These are phyloP conservation scores for Mortierella sp. DNA, from an alignment of 371 early-diverging fungal genomes.

Conservation along the genomic window DNA sequence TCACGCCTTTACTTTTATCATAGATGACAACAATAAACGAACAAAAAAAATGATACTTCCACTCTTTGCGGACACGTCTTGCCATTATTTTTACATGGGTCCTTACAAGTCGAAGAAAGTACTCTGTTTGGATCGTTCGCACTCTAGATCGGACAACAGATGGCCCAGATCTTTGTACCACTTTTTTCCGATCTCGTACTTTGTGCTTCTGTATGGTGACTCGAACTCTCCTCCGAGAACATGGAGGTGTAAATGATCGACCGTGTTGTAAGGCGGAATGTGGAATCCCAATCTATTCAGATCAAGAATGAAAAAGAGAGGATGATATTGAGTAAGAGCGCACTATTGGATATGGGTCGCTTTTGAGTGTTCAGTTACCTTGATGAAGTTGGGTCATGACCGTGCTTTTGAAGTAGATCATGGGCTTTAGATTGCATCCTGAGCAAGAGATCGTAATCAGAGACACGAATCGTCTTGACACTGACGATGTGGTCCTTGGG, in stretches of 20 bases:
- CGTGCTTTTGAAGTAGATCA: conserved; percentile 20
- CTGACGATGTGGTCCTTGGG: conserved; percentile 17
- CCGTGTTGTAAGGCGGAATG: conserved; percentile 31
- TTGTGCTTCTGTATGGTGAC: conserved; percentile 3
- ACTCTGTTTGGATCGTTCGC: not conserved
- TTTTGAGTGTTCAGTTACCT: conserved; percentile 18
- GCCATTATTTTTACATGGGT: no score
- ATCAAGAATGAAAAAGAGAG: not conserved
- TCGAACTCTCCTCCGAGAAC: conserved; percentile 31
- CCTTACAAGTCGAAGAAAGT: no score
- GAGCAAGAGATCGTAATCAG: conserved; percentile 21
- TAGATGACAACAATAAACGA: not conserved
- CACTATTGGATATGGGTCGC: not conserved
- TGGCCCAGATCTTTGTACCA: conserved; percentile 31
- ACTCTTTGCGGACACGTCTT: no score
- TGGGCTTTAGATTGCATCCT: conserved; percentile 22
- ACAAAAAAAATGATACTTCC: conserved; percentile 7
- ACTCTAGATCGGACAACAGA: conserved; percentile 14
- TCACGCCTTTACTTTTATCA: no score
- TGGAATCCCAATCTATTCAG: conserved; percentile 32
- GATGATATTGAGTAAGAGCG: not conserved
- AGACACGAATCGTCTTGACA: conserved; percentile 20
- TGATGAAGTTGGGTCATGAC: conserved; percentile 7
- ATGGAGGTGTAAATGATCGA: conserved; percentile 40
- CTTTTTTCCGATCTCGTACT: conserved; percentile 29